phyloP scores from a whole-genome alignment of 345 rosid species.

The Anacardium occidentale region DNA sequence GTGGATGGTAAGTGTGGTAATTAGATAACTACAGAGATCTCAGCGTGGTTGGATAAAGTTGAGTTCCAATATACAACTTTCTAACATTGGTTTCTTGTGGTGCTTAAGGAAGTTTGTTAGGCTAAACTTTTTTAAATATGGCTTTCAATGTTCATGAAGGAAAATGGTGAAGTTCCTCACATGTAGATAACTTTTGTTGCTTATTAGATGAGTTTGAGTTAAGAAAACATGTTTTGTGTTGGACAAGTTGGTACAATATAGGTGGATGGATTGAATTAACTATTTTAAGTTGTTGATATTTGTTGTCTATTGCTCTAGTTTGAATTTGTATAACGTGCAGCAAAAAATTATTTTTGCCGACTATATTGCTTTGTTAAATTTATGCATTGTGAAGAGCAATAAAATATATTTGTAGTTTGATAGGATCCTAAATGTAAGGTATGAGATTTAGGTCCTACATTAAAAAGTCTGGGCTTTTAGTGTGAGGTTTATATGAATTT shows the following conservation, averaged over 20 bases:
- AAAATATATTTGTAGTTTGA: no score
- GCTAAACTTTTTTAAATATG: neutral
- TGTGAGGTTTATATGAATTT: no score
- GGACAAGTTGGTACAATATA: neutral
- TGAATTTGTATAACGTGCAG: neutral
- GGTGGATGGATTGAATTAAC: neutral
- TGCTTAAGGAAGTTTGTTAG: neutral
- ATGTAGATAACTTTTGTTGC: conserved; percentile 10
- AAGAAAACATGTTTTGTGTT: neutral
- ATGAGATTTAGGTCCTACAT: no score
- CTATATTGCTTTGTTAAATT: no score
- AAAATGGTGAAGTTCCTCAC: neutral
- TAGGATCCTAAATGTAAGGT: no score
- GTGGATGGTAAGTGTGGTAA: conserved; percentile 59
- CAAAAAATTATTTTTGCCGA: neutral
- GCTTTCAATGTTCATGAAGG: neutral
- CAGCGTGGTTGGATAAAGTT: neutral
- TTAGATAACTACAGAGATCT: neutral
- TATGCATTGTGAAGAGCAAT: no score
- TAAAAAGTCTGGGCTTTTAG: no score
- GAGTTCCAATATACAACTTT: neutral
- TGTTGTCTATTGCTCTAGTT: neutral
- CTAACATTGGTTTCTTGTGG: neutral
- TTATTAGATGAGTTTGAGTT: neutral
- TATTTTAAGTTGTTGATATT: conserved; percentile 8